These are phyloP conservation scores for Neurospora sp. DNA, from an alignment of 495 filamentous ascomycete genomes.

Conservation along the genomic window DNA sequence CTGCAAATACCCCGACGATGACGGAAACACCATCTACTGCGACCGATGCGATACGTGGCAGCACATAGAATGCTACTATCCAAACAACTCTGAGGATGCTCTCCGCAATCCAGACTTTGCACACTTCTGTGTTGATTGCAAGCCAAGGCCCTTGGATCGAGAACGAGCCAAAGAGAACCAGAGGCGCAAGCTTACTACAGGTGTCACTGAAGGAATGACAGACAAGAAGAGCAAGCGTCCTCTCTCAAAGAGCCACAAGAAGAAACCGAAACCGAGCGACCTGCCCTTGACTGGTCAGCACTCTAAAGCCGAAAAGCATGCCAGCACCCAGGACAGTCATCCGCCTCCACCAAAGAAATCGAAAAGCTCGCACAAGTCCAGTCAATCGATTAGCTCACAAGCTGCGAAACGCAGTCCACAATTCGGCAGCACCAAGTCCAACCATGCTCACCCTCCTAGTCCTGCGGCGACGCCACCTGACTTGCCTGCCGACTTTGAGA, in stretches of 20 bases:
- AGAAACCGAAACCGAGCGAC: conserved; percentile 51
- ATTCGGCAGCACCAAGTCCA: conserved; percentile 28
- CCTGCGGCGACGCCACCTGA: conserved; percentile 47
- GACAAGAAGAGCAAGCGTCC: conserved; percentile 61
- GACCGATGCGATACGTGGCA: conserved; percentile 96
- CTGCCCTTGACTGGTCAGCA: conserved; percentile 40
- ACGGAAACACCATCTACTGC: conserved; percentile 95
- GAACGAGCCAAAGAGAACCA: conserved; percentile 61
- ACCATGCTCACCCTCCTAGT: conserved; percentile 40
- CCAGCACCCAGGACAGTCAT: conserved; percentile 25
- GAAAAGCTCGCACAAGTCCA: conserved; percentile 65
- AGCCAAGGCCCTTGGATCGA: conserved; percentile 60
- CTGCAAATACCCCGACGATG: conserved; percentile 83
- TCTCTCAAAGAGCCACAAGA: conserved; percentile 62
- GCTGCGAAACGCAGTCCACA: conserved; percentile 46
- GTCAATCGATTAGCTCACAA: conserved; percentile 56
- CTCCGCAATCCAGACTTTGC: conserved; percentile 47
- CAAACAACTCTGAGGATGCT: conserved; percentile 57
- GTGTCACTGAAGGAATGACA: conserved; percentile 43
- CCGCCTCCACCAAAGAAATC: conserved; percentile 50
- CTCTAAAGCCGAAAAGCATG: conserved; percentile 28
- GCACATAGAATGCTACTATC: conserved; percentile 93
- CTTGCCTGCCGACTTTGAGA: conserved; percentile 41
- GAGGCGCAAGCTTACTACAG: conserved; percentile 31
- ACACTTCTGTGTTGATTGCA: conserved; percentile 82